Percentiles rank a stretch among this genome's conserved stretches.
These are phyloP conservation scores for Capsicum rhomboideum DNA, from an alignment of 257 asterid genomes.

Conservation along the genomic window DNA sequence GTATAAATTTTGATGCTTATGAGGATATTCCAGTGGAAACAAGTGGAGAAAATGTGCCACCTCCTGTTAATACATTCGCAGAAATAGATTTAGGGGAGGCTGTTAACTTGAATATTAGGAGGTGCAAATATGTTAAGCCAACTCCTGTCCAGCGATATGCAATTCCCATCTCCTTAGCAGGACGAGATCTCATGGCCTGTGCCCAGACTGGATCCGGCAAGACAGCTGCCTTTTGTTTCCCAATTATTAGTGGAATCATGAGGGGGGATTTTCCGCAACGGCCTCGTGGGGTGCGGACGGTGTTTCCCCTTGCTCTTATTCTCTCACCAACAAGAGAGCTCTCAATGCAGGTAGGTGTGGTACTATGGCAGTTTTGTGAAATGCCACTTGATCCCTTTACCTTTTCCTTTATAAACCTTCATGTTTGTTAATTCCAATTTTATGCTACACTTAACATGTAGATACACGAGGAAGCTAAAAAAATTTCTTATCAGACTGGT, in stretches of 20 bases:
- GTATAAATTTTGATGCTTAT: conserved; percentile 81
- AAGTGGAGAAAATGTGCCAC: conserved; percentile 74
- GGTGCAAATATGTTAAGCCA: conserved; percentile 84
- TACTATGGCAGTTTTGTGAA: not conserved
- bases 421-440: not conserved
- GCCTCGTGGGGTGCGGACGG: conserved; percentile 67
- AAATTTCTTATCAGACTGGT: conserved; percentile 69
- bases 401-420: not conserved
- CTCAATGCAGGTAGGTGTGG: conserved; percentile 57
- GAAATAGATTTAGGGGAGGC: conserved; percentile 87
- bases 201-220: conserved; percentile 94
- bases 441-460: conserved; percentile 13
- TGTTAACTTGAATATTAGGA: conserved; percentile 57
- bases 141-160: conserved; percentile 86
- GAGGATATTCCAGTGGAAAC: conserved; percentile 95
- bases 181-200: conserved; percentile 88
- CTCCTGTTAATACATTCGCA: conserved; percentile 74
- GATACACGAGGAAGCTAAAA: conserved; percentile 83
- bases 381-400: not conserved
- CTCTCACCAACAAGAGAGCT: conserved; percentile 89
- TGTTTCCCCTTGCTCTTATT: conserved; percentile 73
- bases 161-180: conserved; percentile 72
- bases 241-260: conserved; percentile 76
- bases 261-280: conserved; percentile 44
- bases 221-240: conserved; percentile 93